A percentile compares a stretch with the other conserved stretches of the same genome.
Conservation (phyloP, 257 asterid genomes). For the Nemophila menziesii region DNA sequence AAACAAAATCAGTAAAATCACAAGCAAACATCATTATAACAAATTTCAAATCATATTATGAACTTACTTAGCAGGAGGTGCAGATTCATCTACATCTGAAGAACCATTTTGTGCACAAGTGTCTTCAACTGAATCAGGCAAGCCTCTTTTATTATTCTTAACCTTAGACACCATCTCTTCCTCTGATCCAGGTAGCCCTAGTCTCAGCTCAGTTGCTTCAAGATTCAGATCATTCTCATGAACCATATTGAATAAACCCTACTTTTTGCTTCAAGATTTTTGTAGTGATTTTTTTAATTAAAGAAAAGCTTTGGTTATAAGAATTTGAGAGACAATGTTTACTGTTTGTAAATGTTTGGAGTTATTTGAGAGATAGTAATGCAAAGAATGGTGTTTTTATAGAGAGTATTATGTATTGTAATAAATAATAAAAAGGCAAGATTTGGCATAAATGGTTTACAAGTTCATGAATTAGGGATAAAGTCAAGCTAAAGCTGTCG, state of each 20-base stretch:
- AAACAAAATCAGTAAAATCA: too few relatives aligned
- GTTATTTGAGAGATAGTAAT: not conserved
- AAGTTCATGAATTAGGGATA: slow-evolving; percentile 29
- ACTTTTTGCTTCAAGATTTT: slow-evolving; percentile 1
- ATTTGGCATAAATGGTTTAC: not conserved
- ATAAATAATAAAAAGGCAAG: not conserved
- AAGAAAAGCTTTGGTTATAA: too few relatives aligned
- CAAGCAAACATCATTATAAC: not conserved
- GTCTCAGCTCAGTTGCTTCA: slow-evolving; percentile 69
- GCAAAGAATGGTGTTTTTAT: slow-evolving; percentile 10
- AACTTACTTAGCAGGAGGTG: slow-evolving; percentile 58
- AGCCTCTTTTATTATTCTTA: slow-evolving; percentile 40
- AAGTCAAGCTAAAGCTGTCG: slow-evolving; percentile 39
- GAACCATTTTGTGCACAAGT: slow-evolving; percentile 7
- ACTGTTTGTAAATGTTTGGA: not conserved
- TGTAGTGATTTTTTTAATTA: not conserved
- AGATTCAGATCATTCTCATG: slow-evolving; percentile 36
- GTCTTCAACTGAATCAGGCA: slow-evolving; percentile 24
- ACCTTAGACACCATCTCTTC: slow-evolving; percentile 24
- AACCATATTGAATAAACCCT: slow-evolving; percentile 1
- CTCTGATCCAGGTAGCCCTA: slow-evolving; percentile 61
- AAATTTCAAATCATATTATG: not conserved
- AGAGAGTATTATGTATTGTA: slow-evolving; percentile 9
- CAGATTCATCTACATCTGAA: slow-evolving; percentile 24
- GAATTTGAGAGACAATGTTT: not conserved